A percentile compares a stretch with the other conserved stretches of the same genome.
These are phyloP conservation scores for Vaccinium macrocarpon DNA, from an alignment of 148 eudicot genomes.

Conservation along the genomic window DNA sequence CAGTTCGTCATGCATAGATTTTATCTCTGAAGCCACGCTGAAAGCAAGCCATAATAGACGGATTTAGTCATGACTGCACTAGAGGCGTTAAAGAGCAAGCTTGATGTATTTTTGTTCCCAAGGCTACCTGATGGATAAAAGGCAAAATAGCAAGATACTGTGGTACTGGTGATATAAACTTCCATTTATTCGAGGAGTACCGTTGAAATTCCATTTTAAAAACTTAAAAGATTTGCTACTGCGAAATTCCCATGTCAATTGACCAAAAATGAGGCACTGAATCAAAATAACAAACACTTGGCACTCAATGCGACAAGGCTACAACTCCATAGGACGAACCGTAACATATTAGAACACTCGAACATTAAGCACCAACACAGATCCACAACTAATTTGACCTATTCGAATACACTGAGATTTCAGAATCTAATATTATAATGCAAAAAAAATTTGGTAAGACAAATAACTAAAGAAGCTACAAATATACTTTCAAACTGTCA, in stretches of 20 bases:
- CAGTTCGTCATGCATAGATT: constrained; percentile 70
- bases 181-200: not conserved
- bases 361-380: not conserved
- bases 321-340: not conserved
- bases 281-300: not conserved
- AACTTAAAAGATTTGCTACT: not conserved
- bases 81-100: not conserved
- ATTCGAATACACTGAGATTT: not conserved
- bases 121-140: not conserved
- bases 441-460: constrained; percentile 4
- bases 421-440: not conserved
- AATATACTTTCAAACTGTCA: not conserved
- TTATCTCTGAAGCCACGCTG: constrained; percentile 78
- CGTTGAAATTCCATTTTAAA: not conserved
- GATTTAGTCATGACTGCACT: not conserved
- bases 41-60: constrained; percentile 8
- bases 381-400: not conserved
- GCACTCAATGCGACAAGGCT: not conserved
- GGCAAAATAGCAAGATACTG: not conserved
- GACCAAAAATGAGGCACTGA: not conserved
- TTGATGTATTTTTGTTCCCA: not conserved
- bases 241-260: not conserved
- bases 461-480: constrained; percentile 8
- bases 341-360: not conserved
- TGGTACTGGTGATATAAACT: not conserved